Base-by-base conservation (phyloP, 164 flowering plant species). In the Protea cynaroides region DNA sequence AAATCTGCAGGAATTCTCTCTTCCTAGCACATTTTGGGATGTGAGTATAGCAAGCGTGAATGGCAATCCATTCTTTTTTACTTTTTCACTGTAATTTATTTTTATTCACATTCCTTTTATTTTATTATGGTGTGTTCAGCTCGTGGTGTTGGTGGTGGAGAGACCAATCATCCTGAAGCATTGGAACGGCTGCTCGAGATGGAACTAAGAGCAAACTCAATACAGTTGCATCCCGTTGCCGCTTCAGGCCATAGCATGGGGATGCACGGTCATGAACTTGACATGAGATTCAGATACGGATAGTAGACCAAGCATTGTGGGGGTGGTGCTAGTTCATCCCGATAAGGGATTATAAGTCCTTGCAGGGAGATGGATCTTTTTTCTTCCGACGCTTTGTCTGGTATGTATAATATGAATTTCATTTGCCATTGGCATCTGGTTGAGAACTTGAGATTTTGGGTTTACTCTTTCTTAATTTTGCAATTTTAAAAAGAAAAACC, bases 151-250 rank as follows among this genome's bases (percentile, higher is more conserved):
- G 58, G 51, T 23, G 76, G 73, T 13, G 73, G 68, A 37, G 78
- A 77, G 62, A 72, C 65, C 65, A 80, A 75, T 72, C 82, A 85
- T 61, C 87, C 91, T 7, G 95, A 84, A 19, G 82, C 83, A n/a
- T 59, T 88, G 25, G 90, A 87, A 54, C 83, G 87, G 78, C 79
- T 90, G 14, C 38, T 87, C 15, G 92, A 83, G 70, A 84, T 88
- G 92, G 92, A 92, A 62, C 72, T 72, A 36, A 74, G 93, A 65
- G 80, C 85, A 50, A 89, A 86, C 9, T 44, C 86, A 22, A 93
- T 84, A 72, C 93, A 81, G 66, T 73, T 74, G 62, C 76, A 72
- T 58, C 82, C 81, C 8, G 67, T 74, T 24, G 69, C n/a, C n/a
- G n/a, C 80, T 23, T 67, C 71, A 29, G 79, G 78, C 38, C 88